A percentile compares a stretch with the other conserved stretches of the same genome.
Conservation (phyloP, 768 basidiomycete genomes). For the Mycena polygramma region DNA sequence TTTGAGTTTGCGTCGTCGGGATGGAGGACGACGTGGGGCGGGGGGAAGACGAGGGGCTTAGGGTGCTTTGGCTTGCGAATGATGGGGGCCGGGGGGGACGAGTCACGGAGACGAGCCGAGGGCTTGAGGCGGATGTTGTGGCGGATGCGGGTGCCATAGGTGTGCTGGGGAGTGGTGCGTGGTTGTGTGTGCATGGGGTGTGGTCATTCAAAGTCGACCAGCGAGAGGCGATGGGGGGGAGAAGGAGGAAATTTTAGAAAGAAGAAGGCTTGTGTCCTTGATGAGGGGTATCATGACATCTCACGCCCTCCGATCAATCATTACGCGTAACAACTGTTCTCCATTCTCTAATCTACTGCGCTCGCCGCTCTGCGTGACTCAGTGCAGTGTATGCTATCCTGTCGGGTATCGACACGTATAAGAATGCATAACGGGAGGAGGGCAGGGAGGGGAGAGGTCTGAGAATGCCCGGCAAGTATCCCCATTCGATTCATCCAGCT, state of each 20-base stretch:
- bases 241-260: constrained; percentile 39
- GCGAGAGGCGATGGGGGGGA: constrained; percentile 40
- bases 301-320: not conserved
- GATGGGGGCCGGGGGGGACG: constrained; percentile 52
- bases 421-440: no score
- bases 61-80: constrained; percentile 38
- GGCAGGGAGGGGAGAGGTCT: no score
- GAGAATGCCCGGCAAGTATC: no score
- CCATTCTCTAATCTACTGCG: no score
- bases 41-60: constrained; percentile 63
- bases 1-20: constrained; percentile 80
- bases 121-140: constrained; percentile 67
- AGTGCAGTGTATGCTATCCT: no score
- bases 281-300: constrained; percentile 28
- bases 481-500: no score
- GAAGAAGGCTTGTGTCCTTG: constrained; percentile 39
- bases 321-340: not conserved
- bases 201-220: constrained; percentile 41
- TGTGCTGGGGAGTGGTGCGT: constrained; percentile 42
- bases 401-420: no score
- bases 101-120: constrained; percentile 62
- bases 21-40: constrained; percentile 75
- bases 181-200: constrained; percentile 36
- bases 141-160: constrained; percentile 69
- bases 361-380: no score